Evolutionary conservation across 331 rosid genomes (phyloP).

Genomic region (Pyrus hybrid): DNA sequence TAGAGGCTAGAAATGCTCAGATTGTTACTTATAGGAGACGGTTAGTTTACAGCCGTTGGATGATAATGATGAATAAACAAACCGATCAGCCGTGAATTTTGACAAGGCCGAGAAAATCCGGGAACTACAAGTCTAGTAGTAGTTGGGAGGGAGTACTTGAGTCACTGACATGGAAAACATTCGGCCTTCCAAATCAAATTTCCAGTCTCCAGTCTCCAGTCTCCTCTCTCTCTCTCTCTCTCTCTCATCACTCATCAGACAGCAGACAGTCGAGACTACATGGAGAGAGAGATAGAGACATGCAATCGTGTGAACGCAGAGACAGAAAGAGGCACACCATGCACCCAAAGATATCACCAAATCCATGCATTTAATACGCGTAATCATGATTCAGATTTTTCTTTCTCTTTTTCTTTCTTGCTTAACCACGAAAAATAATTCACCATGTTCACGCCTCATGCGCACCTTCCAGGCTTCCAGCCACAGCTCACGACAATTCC

Average conservation of each 20-base stretch:
- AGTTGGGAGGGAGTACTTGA: too few relatives aligned
- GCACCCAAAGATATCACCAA: background rate
- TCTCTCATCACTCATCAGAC: background rate
- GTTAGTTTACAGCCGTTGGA: background rate
- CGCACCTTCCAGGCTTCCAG: too few relatives aligned
- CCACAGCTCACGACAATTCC: too few relatives aligned
- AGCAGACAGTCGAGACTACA: background rate
- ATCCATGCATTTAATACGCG: conserved; percentile 9
- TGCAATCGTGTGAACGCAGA: background rate
- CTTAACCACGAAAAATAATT: too few relatives aligned
- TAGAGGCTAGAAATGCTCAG: too few relatives aligned
- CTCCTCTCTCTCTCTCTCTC: too few relatives aligned
- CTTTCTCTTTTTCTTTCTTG: background rate
- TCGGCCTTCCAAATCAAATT: background rate
- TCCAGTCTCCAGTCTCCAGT: too few relatives aligned
- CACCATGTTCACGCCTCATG: background rate
- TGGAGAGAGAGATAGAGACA: too few relatives aligned
- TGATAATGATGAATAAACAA: background rate
- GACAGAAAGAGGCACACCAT: background rate
- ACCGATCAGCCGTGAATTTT: background rate
- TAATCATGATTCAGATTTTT: background rate
- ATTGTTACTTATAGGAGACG: background rate
- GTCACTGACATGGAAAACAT: background rate
- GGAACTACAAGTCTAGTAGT: too few relatives aligned
- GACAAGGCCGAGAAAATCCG: too few relatives aligned